phyloP scores from a whole-genome alignment of 2,329 filamentous ascomycete species.

The Tympanopsis confertula region DNA sequence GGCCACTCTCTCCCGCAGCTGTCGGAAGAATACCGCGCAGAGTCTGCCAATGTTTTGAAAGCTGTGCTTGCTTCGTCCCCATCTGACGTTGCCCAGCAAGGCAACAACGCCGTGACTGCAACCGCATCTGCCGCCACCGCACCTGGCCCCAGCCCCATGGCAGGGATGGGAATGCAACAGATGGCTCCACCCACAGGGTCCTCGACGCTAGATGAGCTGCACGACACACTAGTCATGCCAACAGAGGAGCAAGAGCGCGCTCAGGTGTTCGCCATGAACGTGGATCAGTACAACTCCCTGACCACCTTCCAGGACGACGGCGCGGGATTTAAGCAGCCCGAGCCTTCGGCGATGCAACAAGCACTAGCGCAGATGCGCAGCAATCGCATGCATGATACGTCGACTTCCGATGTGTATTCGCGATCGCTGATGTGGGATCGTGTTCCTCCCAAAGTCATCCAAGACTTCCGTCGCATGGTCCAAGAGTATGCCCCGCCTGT shows the following conservation, averaged over 20 bases:
- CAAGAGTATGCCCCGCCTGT: conserved; percentile 20
- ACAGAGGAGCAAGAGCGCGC: conserved; percentile 78
- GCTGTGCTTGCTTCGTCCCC: conserved; percentile 74
- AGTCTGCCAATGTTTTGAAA: conserved; percentile 66
- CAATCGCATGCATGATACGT: too few species aligned
- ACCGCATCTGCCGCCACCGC: conserved; percentile 26
- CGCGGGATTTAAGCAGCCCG: conserved; percentile 43
- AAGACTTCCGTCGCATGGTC: conserved; percentile 47
- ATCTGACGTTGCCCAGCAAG: conserved; percentile 33
- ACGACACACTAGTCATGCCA: conserved; percentile 59
- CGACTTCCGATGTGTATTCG: conserved; percentile 80
- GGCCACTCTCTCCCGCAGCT: conserved; percentile 49
- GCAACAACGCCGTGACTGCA: conserved; percentile 23
- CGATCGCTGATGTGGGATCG: conserved; percentile 88
- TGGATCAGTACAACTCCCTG: conserved; percentile 79
- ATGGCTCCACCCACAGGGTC: conserved; percentile 28
- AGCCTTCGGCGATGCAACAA: conserved; percentile 67
- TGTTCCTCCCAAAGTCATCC: conserved; percentile 82
- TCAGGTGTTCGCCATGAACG: conserved; percentile 75
- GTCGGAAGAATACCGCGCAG: conserved; percentile 69
- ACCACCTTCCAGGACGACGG: conserved; percentile 64
- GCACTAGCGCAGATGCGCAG: conserved; percentile 69
- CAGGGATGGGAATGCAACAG: conserved; percentile 22
- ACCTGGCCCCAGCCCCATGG: conserved; percentile 26
- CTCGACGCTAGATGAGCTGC: conserved; percentile 54